Percentiles rank a stretch among this genome's conserved stretches.
Conservation (phyloP, 495 filamentous ascomycete species). For the Paragyromitra xinjiangensis region DNA sequence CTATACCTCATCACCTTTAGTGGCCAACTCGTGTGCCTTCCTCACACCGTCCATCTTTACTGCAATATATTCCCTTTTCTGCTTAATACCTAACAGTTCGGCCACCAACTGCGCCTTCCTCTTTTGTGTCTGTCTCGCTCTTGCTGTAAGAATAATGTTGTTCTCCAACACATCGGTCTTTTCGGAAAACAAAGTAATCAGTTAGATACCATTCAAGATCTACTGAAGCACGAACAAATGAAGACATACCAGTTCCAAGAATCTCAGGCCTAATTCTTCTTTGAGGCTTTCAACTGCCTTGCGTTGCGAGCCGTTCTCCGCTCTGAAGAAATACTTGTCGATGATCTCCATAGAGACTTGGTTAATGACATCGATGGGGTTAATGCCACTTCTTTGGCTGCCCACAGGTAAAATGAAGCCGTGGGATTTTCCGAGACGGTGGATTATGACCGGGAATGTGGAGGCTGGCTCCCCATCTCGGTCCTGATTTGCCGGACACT, state of each 20-base stretch:
- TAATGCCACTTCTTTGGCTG: slow-evolving; percentile 50
- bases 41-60: slow-evolving; percentile 55
- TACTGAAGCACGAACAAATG: neutral
- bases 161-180: slow-evolving; percentile 53
- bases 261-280: slow-evolving; percentile 47
- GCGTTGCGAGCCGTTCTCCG: slow-evolving; percentile 29
- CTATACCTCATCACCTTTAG: slow-evolving; percentile 47
- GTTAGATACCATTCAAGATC: neutral
- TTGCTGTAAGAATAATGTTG: slow-evolving; percentile 37
- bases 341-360: slow-evolving; percentile 50
- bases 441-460: slow-evolving; percentile 47
- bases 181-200: neutral
- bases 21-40: slow-evolving; percentile 40
- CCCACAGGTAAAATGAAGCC: slow-evolving; percentile 31
- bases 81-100: slow-evolving; percentile 45
- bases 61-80: slow-evolving; percentile 40
- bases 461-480: neutral
- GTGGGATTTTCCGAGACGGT: slow-evolving; percentile 40
- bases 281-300: slow-evolving; percentile 51
- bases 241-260: slow-evolving; percentile 49
- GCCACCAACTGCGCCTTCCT: slow-evolving; percentile 45
- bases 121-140: slow-evolving; percentile 40
- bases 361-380: slow-evolving; percentile 52
- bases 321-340: slow-evolving; percentile 42
- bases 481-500: neutral